Percentiles rank a stretch among this genome's conserved stretches.
These are phyloP conservation scores for Nakaseomyces kungkrabaensis DNA, from an alignment of 1,139 yeast genomes.

Conservation along the genomic window DNA sequence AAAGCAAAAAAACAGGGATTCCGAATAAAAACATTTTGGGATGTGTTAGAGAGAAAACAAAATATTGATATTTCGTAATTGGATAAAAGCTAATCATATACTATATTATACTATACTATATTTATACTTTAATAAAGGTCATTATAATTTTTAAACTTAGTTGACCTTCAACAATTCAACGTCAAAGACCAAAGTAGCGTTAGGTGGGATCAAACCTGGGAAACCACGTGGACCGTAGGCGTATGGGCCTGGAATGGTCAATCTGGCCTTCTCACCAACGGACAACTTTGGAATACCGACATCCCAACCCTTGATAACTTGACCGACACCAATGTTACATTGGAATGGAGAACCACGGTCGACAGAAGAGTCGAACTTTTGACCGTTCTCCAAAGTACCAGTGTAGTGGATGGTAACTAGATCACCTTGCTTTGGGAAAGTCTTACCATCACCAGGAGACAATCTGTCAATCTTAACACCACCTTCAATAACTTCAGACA, in stretches of 20 bases:
- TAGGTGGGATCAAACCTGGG: constrained; percentile 94
- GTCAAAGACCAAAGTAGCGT: constrained; percentile 85
- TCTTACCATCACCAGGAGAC: constrained; percentile 57
- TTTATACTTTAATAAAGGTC: background rate
- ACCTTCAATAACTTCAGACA: constrained; percentile 32
- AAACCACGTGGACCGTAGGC: constrained; percentile 93
- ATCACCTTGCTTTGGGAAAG: constrained; percentile 81
- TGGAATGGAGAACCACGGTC: constrained; percentile 94
- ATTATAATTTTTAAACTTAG: constrained; percentile 26
- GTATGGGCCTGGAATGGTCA: constrained; percentile 86
- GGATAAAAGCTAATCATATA: background rate
- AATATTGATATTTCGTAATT: background rate
- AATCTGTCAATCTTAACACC: constrained; percentile 35
- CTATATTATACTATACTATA: background rate
- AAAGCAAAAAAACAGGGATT: background rate
- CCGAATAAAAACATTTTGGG: too few species aligned
- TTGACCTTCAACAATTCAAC: constrained; percentile 83
- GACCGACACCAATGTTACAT: constrained; percentile 89
- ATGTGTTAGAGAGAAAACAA: background rate
- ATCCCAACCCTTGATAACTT: constrained; percentile 95
- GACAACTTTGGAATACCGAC: constrained; percentile 82
- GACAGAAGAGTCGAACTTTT: constrained; percentile 88
- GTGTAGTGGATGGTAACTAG: constrained; percentile 87
- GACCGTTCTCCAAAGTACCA: constrained; percentile 89
- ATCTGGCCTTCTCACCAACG: constrained; percentile 82